These are phyloP conservation scores for Iris macrosiphon DNA, from an alignment of 106 monocot genomes.

Conservation along the genomic window DNA sequence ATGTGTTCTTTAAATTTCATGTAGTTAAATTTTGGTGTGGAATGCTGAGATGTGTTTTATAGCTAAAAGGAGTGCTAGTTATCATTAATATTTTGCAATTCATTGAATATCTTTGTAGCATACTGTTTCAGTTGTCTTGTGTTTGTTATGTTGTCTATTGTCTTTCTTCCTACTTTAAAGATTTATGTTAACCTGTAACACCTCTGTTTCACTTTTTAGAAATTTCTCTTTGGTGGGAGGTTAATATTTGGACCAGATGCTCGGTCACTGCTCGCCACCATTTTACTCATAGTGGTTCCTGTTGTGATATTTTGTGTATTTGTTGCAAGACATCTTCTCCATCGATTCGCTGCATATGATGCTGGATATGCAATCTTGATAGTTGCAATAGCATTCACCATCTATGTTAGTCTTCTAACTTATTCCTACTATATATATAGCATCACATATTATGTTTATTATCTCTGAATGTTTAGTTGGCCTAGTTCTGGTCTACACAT, in stretches of 20 bases:
- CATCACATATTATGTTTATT: too few species aligned
- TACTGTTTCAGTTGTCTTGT: not conserved
- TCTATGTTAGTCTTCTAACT: constrained; percentile 53
- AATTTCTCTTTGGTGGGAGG: constrained; percentile 30
- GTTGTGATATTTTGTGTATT: constrained; percentile 71
- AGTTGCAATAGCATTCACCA: constrained; percentile 49
- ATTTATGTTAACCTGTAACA: constrained; percentile 1
- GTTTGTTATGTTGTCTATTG: not conserved
- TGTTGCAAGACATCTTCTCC: constrained; percentile 65
- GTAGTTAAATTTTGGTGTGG: not conserved
- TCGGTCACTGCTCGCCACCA: constrained; percentile 27
- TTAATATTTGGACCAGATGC: constrained; percentile 38
- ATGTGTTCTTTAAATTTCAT: not conserved
- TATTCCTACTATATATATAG: too few species aligned
- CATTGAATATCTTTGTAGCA: not conserved
- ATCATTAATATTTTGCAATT: not conserved
- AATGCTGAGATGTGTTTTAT: too few species aligned
- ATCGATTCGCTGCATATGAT: constrained; percentile 15
- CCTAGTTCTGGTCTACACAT: too few species aligned
- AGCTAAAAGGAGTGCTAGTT: too few species aligned
- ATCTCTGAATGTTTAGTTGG: too few species aligned
- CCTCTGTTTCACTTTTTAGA: constrained; percentile 39
- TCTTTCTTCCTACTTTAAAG: not conserved
- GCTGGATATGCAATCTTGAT: constrained; percentile 73
- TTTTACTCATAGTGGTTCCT: constrained; percentile 66